phyloP scores from a whole-genome alignment of 1,284 basidiomycete genomes.

The Melampsora larici-populina region DNA sequence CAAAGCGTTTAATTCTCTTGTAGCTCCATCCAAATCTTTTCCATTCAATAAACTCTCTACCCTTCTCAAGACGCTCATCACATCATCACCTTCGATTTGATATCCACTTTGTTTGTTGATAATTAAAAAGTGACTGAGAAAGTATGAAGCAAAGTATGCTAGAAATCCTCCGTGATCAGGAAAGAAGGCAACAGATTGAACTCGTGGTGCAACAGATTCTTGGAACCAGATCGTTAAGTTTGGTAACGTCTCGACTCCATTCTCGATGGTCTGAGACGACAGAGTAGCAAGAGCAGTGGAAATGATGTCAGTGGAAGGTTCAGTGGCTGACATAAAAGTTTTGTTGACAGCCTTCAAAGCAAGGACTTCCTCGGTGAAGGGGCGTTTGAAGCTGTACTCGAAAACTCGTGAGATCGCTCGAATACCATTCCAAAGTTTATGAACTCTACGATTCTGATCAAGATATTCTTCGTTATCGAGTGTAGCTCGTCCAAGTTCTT shows the following conservation, averaged over 20 bases:
- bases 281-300: conserved; percentile 22
- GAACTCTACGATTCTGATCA: conserved; percentile 82
- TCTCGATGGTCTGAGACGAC: conserved; percentile 44
- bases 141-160: conserved; percentile 76
- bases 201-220: conserved; percentile 74
- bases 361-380: conserved; percentile 85
- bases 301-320: conserved; percentile 60
- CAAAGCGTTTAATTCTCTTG: conserved; percentile 87
- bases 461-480: conserved; percentile 84
- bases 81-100: conserved; percentile 73
- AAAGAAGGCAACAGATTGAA: conserved; percentile 82
- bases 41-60: conserved; percentile 87
- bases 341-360: conserved; percentile 69
- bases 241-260: conserved; percentile 84
- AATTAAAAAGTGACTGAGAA: conserved; percentile 75
- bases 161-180: conserved; percentile 85
- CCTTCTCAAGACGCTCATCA: conserved; percentile 77
- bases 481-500: conserved; percentile 83
- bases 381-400: conserved; percentile 63
- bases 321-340: conserved; percentile 64
- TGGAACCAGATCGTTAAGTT: conserved; percentile 87
- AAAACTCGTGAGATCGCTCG: conserved; percentile 52
- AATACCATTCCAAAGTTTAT: conserved; percentile 62
- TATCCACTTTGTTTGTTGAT: conserved; percentile 63
- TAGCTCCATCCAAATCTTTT: conserved; percentile 86